Evolutionary conservation across 106 monocot species (phyloP), one percentile per base, ranked within the genome.

Genomic region (Phalaenopsis equestris): DNA sequence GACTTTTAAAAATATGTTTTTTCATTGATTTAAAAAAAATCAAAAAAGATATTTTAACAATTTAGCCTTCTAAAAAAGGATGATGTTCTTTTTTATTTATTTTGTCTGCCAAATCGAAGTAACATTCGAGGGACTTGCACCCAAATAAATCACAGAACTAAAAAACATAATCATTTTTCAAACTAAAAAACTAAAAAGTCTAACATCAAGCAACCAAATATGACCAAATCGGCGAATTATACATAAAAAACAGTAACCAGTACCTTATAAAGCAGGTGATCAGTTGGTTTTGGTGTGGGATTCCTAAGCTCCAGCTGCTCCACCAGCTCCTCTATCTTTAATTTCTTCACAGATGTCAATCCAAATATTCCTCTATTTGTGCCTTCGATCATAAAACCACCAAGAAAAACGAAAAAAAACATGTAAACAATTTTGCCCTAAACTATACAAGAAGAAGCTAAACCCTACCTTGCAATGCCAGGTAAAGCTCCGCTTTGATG

Each of bases 311-410:
- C 97, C 72, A 97, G 83, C 56, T 84, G 65, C 84, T 85, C 75
- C 68, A 94, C 89, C 17, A 94, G 72, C 23, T 61, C 84, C 57
- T 87, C 81, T 41, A 97, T 92, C 88, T 92, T 90, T 17, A 77
- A 48, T 75, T 90, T 94, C 88, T 90, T 92, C 42, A 81, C 80
- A 49, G 94, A 90, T 24, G 76, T 79, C 38, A 89, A 49, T 41
- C 97, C 97, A 84, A 94, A 97, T 43, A 97, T 88, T 14, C 97
- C 97, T 70, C 94, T 92, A 70, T 90, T 55, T 21, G 86, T 81
- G 5, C 94, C 97, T 92, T 87, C 18, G 64, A 12, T 52, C 64
- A 23, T 2, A 64, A 5, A 78, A 30, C 48, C 75, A 83, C 30
- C 37, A 15, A 81, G 30, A 16, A 64, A 39, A 52, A 3, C 1